phyloP scores from a whole-genome alignment of 2,329 filamentous ascomycete genomes.

The Drechslerella coelobrocha region DNA sequence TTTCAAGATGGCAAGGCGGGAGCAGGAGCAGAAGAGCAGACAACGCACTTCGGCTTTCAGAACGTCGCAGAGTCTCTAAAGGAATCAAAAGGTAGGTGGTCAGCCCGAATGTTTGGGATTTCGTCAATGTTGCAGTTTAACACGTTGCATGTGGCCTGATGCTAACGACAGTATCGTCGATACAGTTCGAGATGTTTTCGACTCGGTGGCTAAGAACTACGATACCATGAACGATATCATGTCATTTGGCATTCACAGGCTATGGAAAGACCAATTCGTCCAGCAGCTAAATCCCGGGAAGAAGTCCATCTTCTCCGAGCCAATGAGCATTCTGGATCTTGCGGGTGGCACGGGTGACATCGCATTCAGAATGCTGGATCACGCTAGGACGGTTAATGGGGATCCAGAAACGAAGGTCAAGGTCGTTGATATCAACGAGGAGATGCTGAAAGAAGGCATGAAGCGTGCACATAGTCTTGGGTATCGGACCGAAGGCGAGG shows the following conservation, averaged over 20 bases:
- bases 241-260: conserved; percentile 93
- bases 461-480: conserved; percentile 71
- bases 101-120: neutral
- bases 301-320: conserved; percentile 59
- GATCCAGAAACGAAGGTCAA: conserved; percentile 84
- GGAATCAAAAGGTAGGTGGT: conserved; percentile 66
- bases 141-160: neutral
- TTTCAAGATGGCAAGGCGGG: conserved; percentile 30
- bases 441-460: conserved; percentile 88
- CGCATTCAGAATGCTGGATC: conserved; percentile 92
- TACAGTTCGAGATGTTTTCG: conserved; percentile 83
- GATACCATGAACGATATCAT: conserved; percentile 99
- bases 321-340: conserved; percentile 83
- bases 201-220: conserved; percentile 90
- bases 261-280: conserved; percentile 98
- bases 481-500: conserved; percentile 50
- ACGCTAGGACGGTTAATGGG: conserved; percentile 78
- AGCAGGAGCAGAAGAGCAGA: conserved; percentile 21
- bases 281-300: conserved; percentile 84
- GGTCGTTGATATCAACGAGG: conserved; percentile 92
- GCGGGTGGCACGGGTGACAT: conserved; percentile 98
- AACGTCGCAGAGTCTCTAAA: conserved; percentile 83
- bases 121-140: too few relatives aligned
- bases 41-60: conserved; percentile 88
- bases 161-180: neutral